Base-by-base conservation (phyloP, 768 basidiomycete species). In the Mycena crocata region DNA sequence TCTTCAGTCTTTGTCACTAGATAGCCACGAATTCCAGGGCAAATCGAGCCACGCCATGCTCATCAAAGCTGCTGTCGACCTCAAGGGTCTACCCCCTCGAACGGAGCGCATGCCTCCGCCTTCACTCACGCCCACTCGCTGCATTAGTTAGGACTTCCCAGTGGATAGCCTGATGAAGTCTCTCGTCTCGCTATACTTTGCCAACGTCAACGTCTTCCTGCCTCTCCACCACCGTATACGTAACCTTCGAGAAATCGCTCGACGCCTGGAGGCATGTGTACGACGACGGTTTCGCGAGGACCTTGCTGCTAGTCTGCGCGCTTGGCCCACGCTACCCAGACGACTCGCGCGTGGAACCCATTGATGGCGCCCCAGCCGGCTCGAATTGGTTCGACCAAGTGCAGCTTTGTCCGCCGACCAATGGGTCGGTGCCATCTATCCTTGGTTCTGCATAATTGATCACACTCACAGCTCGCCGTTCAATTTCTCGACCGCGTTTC, bases 131-230 rank as follows among this genome's bases (percentile, higher is more conserved):
- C 24, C n/a, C n/a, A n/a, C 65, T 45, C 34, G 59, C 8, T 30
- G 1, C 5, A 57, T 21, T n/a, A n/a, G 49, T 1, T 81, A 76
- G 54, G 57, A 17, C 12, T 84, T 83, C 49, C 83, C 83, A 0
- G 72, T 77, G 1, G 48, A 70, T 7, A 80, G 82, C 30, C 76
- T 91, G 14, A 76, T 80, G 17, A 49, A 62, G 8, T 45, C 58
- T 0, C 78, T 91, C 30, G 75, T 90, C 54, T 78, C 86, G 24
- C 75, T 83, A 19, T 90, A 85, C 66, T 91, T 91, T 70, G 60
- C 57, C 1, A 58, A 79, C 44, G 42, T 79, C 66, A 86, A 89
- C 65, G 50, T 70, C 12, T 72, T 81, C 39, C 67, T 79, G 5
- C 88, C 89, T 0, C 66, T 86, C 2, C 67, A 87, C 7, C 83